Evolutionary conservation across 2,329 filamentous ascomycete genomes (phyloP), one percentile per base, ranked within the genome.

Genomic region (Sphaerulina musiva): DNA sequence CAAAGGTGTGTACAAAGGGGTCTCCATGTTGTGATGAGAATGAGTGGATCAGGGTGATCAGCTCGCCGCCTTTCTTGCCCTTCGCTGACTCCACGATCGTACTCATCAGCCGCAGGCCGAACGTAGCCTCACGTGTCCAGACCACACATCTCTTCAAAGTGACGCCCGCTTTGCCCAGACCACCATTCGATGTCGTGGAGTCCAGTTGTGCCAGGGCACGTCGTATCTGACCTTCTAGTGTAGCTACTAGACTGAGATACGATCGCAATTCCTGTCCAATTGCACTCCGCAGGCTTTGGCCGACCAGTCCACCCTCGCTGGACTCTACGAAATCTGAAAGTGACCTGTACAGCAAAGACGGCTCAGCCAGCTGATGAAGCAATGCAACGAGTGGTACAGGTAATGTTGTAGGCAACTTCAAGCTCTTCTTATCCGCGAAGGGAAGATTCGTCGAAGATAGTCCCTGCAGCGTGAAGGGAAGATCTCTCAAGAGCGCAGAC

Each of bases 71-170:
- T 63, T 86, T 90, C 69, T 85, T 86, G 73, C 81, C 86, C 62
- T 85, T 86, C 1, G 92, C 89, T 68, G 95, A 88, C 67, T 97
- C 91, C 0, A 95, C 89, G 65, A 98, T 95, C 54, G 95, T 72
- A 64, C 89, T 95, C 87, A 98, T 91, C 52, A 98, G 76, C 12
- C 93, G 83, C 62, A 98, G 73, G 0, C 91, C 93, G 85, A 97
- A 95, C 1, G 93, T 98, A 6, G 93, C 89, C 70, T 98, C 95
- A 62, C 92, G 83, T 7, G 91, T 97, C 95, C 95, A 98, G 23
- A 98, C 87, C 2, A 98, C 87, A 64, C 92, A 97, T 68, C 93
- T 80, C 70, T 97, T 97, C 48, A 98, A 75, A 0, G 93, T 98
- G 11, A 98, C 92, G 1, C 91, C 90, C 0, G 88, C 85, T 64